Evolutionary conservation across 2,329 filamentous ascomycete species (phyloP).

Genomic region (Nothomitra cinnamomea): DNA sequence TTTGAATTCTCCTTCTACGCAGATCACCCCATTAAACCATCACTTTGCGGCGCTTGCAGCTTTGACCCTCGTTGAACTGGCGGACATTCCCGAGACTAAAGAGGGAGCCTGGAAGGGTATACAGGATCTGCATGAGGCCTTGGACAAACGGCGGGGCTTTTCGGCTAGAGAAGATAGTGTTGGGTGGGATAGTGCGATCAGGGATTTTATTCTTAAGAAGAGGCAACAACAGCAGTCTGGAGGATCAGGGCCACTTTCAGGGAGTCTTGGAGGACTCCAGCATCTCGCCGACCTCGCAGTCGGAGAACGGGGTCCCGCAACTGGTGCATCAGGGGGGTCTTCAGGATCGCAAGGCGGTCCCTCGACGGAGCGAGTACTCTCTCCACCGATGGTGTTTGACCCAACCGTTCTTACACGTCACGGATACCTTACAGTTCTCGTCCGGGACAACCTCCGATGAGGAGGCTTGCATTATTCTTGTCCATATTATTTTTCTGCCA

Average conservation of each 20-base stretch:
- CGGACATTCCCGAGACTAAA: conserved; percentile 35
- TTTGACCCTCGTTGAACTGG: conserved; percentile 43
- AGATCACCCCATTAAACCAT: conserved; percentile 47
- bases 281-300: conserved; percentile 37
- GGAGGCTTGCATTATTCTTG: neutral
- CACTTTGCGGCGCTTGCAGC: conserved; percentile 45
- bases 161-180: conserved; percentile 26
- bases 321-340: conserved; percentile 7
- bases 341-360: conserved; percentile 7
- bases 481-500: neutral
- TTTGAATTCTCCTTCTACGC: conserved; percentile 35
- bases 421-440: conserved; percentile 22
- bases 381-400: conserved; percentile 15
- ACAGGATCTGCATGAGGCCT: conserved; percentile 37
- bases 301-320: conserved; percentile 13
- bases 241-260: conserved; percentile 22
- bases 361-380: conserved; percentile 2
- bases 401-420: conserved; percentile 22
- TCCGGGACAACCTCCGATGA: conserved; percentile 15
- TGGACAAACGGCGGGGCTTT: conserved; percentile 24
- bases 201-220: conserved; percentile 30
- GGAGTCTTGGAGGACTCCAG: conserved; percentile 31
- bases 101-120: conserved; percentile 40
- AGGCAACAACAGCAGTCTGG: conserved; percentile 28
- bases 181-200: conserved; percentile 41